Conservation (phyloP, 2,329 filamentous ascomycete species). For the Ceratocystis colombiana region DNA sequence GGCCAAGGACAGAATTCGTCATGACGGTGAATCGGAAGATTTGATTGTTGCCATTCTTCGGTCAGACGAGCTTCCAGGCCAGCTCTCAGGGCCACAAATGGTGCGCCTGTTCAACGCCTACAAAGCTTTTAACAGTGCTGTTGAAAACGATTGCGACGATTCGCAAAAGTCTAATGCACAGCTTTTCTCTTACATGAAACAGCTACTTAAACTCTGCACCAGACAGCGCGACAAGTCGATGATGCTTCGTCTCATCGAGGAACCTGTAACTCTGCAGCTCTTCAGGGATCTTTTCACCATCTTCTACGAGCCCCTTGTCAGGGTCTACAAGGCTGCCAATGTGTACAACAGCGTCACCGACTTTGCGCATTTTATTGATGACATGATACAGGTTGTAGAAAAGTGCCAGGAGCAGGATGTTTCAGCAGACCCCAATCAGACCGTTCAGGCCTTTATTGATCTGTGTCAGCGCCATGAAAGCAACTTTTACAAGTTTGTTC, state of each 20-base stretch:
- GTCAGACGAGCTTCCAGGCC: constrained; percentile 59
- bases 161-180: constrained; percentile 83
- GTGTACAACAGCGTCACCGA: constrained; percentile 97
- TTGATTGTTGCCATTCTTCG: constrained; percentile 75
- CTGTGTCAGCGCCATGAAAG: constrained; percentile 89
- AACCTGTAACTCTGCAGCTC: constrained; percentile 91
- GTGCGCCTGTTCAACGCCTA: constrained; percentile 86
- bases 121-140: constrained; percentile 88
- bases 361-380: constrained; percentile 85
- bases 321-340: constrained; percentile 97
- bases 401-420: constrained; percentile 64
- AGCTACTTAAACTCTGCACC: constrained; percentile 83
- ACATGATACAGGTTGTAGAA: constrained; percentile 71
- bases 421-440: constrained; percentile 93
- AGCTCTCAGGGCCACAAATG: constrained; percentile 65
- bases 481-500: constrained; percentile 98
- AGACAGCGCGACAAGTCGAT: constrained; percentile 89
- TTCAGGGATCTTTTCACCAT: constrained; percentile 96
- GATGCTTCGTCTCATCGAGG: constrained; percentile 93
- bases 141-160: constrained; percentile 76
- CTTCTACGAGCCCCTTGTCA: constrained; percentile 93
- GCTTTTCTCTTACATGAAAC: constrained; percentile 89
- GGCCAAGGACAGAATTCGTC: constrained; percentile 61
- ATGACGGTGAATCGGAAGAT: constrained; percentile 62
- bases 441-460: constrained; percentile 95